Percentiles rank a stretch among this genome's conserved stretches.
These are phyloP conservation scores for Mucor lusitanicus DNA, from an alignment of 371 early-diverging fungal genomes.

Conservation along the genomic window DNA sequence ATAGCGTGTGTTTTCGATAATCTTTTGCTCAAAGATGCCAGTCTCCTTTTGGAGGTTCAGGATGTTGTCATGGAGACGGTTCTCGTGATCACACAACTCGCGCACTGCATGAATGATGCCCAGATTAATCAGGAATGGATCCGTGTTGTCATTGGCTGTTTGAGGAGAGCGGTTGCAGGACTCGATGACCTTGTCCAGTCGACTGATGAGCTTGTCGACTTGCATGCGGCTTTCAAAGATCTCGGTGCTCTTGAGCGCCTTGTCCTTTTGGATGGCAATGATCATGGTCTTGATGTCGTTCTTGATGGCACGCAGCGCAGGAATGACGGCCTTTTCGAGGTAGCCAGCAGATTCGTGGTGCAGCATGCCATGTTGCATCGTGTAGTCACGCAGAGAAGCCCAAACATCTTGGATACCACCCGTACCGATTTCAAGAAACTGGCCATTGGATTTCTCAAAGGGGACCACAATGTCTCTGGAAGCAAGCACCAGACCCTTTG, in stretches of 20 bases:
- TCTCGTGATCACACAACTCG: slow-evolving; percentile 41
- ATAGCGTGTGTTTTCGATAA: slow-evolving; percentile 35
- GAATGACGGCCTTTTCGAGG: slow-evolving; percentile 35
- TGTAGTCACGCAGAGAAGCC: slow-evolving; percentile 38
- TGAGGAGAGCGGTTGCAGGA: slow-evolving; percentile 25
- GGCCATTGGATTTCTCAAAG: slow-evolving; percentile 29
- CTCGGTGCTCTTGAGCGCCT: slow-evolving; percentile 24
- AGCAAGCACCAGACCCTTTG: slow-evolving; percentile 30
- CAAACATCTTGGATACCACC: slow-evolving; percentile 54
- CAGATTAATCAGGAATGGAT: slow-evolving; percentile 43
- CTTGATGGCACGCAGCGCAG: slow-evolving; percentile 40
- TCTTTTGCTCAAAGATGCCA: slow-evolving; percentile 40
- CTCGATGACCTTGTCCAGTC: slow-evolving; percentile 33
- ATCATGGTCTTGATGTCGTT: slow-evolving; percentile 38
- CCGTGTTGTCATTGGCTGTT: slow-evolving; percentile 24
- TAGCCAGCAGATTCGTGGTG: slow-evolving; percentile 44
- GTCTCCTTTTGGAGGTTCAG: slow-evolving; percentile 45
- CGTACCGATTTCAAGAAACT: slow-evolving; percentile 31
- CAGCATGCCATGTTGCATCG: slow-evolving; percentile 39
- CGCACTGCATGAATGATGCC: slow-evolving; percentile 34
- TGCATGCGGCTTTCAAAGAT: slow-evolving; percentile 40
- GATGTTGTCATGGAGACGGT: slow-evolving; percentile 42
- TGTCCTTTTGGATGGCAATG: slow-evolving; percentile 33
- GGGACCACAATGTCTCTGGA: slow-evolving; percentile 29
- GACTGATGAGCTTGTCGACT: slow-evolving; percentile 26